These are phyloP conservation scores for Nissolia schottii DNA, from an alignment of 306 rosid genomes.

Conservation along the genomic window DNA sequence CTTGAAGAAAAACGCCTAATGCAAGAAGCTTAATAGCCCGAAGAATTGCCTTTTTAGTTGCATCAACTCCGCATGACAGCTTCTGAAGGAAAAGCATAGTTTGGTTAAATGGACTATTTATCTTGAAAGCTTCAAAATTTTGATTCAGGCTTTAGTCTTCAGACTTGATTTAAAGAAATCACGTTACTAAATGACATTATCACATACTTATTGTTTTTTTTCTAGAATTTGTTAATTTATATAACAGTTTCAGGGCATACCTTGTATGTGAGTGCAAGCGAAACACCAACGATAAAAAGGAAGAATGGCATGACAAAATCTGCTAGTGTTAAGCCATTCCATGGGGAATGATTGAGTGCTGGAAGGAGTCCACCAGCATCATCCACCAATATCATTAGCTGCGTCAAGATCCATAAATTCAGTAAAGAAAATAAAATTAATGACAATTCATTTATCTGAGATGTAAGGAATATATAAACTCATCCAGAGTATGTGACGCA, in stretches of 20 bases:
- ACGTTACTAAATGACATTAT: neutral
- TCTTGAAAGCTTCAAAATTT: neutral
- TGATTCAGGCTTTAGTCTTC: neutral
- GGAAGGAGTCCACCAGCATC: conserved; percentile 83
- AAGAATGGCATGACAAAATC: conserved; percentile 96
- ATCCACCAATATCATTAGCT: conserved; percentile 96
- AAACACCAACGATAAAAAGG: conserved; percentile 88
- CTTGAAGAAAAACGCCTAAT: conserved; percentile 93
- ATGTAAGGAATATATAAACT: neutral
- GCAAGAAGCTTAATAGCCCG: conserved; percentile 73
- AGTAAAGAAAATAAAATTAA: neutral
- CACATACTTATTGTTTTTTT: neutral
- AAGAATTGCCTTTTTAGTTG: conserved; percentile 60
- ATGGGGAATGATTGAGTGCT: conserved; percentile 91
- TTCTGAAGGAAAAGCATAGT: conserved; percentile 43
- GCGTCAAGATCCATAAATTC: conserved; percentile 31
- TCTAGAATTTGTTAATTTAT: neutral
- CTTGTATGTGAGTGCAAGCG: conserved; percentile 91
- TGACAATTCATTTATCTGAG: neutral
- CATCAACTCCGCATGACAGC: conserved; percentile 50
- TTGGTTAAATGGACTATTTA: neutral
- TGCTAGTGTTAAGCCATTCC: conserved; percentile 93
- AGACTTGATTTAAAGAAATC: neutral
- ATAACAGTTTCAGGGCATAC: conserved; percentile 35
- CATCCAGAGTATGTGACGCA: neutral